phyloP scores from a whole-genome alignment of 148 eudicot species.

The Agrostemma githago region DNA sequence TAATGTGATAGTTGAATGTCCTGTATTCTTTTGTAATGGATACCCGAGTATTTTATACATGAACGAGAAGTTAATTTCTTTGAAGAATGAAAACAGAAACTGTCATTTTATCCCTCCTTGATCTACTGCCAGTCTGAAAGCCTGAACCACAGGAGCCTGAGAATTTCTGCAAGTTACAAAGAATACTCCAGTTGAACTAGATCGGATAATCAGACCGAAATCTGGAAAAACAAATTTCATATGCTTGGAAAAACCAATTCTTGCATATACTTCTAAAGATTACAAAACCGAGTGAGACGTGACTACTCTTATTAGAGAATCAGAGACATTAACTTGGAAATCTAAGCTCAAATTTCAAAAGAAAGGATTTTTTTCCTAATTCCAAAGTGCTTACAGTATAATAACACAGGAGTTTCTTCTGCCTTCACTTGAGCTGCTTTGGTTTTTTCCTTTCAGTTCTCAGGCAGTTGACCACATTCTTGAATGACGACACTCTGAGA shows the following conservation, averaged over 20 bases:
- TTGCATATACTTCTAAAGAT: background rate
- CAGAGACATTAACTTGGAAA: no score
- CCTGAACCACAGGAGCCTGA: background rate
- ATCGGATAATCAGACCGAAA: background rate
- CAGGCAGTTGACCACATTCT: slow-evolving; percentile 57
- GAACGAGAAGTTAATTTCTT: background rate
- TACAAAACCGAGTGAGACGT: background rate
- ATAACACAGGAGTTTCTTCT: background rate
- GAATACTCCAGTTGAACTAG: no score
- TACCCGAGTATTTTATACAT: background rate
- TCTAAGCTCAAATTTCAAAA: background rate
- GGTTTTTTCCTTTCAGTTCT: slow-evolving; percentile 9
- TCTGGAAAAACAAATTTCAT: background rate
- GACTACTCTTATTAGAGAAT: background rate
- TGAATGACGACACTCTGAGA: slow-evolving; percentile 46
- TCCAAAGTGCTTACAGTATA: background rate
- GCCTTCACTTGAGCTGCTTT: background rate
- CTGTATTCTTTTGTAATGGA: background rate
- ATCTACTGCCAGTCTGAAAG: background rate
- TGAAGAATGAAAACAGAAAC: background rate
- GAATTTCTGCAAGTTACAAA: background rate
- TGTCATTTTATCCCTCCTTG: background rate
- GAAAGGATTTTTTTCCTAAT: background rate
- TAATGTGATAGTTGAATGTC: slow-evolving; percentile 1
- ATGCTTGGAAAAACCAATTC: background rate